Evolutionary conservation across 257 asterid species (phyloP), one percentile per base, ranked within the genome.

Genomic region (Osmanthus fragrans): DNA sequence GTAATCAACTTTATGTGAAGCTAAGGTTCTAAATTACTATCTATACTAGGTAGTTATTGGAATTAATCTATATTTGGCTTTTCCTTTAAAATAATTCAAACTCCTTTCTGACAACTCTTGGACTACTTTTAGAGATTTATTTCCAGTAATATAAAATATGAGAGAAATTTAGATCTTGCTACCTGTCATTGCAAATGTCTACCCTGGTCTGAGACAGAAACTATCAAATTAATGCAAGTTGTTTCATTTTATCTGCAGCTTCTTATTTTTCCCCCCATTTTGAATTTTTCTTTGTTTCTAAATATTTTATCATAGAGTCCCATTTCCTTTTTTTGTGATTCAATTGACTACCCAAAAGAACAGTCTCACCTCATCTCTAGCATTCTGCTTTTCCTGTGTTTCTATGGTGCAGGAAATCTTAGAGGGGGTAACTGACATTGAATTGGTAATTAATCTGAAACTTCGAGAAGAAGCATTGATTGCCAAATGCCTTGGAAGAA

Each of bases 401-500:
- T 76, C 49, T 71, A 36, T 77, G 65, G 32, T 75, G 40, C 65
- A 95, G 99, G 98, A 95, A 90, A 95, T 95, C 60, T 78, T 95
- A 75, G 98, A 93, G 86, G 94, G 89, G 37, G 98, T 95, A 33
- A 89, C 94, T 11, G 87, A 91, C 79, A 93, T 95, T 75, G 99
- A 95, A 82, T 80, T 93, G 91, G 98, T 91, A 45, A 89, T 95
- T 76, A 95, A 95, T 79, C 91, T 95, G 84, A 95, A 91, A 85
- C 96, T 95, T 68, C 87, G 86, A 74, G 97, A 89, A 85, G 96
- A 95, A 75, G 99, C 97, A 7, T 77, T 92, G 70, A 84, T 95
- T 72, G 98, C 96, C 67, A 95, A 95, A 87, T 95, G 99, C 88
- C 94, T 95, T n/a, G 99, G 98, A 80, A 88, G 99, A 83, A 93